Evolutionary conservation across 371 early-diverging fungal species (phyloP).

Genomic region (Syncephalastrum sp.): DNA sequence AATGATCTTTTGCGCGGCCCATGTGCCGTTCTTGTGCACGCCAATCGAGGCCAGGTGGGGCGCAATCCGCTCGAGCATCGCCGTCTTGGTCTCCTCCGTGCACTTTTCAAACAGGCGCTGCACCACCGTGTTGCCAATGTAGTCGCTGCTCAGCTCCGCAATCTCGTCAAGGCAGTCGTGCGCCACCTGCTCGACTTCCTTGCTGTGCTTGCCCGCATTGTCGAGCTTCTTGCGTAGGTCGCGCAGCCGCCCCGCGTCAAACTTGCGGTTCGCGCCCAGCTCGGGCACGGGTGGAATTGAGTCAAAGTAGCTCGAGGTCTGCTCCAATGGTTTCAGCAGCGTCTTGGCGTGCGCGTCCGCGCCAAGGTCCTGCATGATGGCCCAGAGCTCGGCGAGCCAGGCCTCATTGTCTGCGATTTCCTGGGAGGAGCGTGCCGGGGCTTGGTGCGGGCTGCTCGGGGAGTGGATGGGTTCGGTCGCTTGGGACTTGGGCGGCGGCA

Average conservation of each 20-base stretch:
- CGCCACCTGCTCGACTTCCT: conserved; percentile 66
- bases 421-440: conserved; percentile 5
- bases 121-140: conserved; percentile 78
- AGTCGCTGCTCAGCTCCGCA: conserved; percentile 84
- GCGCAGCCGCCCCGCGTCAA: conserved; percentile 81
- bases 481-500: conserved; percentile 49
- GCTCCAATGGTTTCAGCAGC: conserved; percentile 26
- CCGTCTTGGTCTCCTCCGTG: conserved; percentile 52
- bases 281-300: conserved; percentile 76
- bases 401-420: conserved; percentile 17
- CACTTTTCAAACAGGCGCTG: conserved; percentile 81
- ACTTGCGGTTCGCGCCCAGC: conserved; percentile 57
- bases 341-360: conserved; percentile 9
- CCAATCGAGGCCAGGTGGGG: conserved; percentile 82
- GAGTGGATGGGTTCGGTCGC: not conserved
- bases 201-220: conserved; percentile 47
- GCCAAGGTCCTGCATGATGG: conserved; percentile 31
- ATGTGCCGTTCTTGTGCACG: conserved; percentile 92
- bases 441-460: conserved; percentile 7
- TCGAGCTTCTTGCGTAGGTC: conserved; percentile 91
- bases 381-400: conserved; percentile 31
- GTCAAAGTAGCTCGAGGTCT: conserved; percentile 47
- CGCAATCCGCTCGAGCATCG: conserved; percentile 55
- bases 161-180: conserved; percentile 69
- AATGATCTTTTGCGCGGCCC: conserved; percentile 91